Evolutionary conservation across 495 filamentous ascomycete species (phyloP).

Genomic region (Neurospora sp.): DNA sequence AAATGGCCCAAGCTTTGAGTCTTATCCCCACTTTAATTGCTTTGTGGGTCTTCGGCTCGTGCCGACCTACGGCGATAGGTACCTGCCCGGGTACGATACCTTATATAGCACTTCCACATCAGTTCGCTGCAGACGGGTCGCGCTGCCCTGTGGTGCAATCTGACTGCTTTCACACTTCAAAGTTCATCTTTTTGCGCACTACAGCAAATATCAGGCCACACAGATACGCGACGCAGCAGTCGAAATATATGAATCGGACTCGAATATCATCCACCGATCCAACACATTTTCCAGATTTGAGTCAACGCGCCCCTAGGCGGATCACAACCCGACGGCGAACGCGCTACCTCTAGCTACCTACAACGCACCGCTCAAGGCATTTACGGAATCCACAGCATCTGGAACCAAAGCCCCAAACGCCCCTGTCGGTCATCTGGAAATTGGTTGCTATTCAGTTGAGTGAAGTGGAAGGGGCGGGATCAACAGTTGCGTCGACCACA

Average conservation of each 20-base stretch:
- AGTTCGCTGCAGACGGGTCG: neutral
- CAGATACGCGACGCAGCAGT: too few species aligned
- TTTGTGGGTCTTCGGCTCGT: neutral
- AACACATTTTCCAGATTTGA: neutral
- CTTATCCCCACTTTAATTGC: neutral
- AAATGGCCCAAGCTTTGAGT: neutral
- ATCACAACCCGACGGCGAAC: neutral
- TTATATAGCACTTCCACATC: neutral
- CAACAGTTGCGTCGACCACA: neutral
- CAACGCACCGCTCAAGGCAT: neutral
- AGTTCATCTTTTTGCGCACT: neutral
- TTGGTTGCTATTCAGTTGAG: neutral
- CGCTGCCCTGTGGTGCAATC: neutral
- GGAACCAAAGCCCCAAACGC: neutral
- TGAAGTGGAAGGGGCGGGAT: neutral
- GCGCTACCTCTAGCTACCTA: neutral
- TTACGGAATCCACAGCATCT: neutral
- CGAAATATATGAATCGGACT: neutral
- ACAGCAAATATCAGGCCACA: too few species aligned
- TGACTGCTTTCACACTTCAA: neutral
- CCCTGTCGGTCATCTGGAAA: neutral
- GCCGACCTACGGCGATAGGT: neutral
- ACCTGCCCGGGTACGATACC: neutral
- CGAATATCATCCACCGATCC: neutral
- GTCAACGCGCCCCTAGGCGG: neutral